Conservation (phyloP, 2,329 filamentous ascomycete species). For the Coleophoma crateriformis region DNA sequence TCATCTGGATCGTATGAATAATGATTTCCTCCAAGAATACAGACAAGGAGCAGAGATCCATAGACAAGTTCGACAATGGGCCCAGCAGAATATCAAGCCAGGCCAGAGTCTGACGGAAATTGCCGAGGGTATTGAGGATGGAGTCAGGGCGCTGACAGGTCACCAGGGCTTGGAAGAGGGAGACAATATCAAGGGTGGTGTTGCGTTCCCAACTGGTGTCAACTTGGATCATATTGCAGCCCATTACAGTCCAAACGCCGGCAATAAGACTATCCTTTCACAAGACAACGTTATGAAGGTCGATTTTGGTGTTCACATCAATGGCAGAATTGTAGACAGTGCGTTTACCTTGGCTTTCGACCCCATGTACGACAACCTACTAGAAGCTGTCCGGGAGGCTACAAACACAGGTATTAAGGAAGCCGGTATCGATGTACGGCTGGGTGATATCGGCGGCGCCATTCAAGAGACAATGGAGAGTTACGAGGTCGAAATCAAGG, state of each 20-base stretch:
- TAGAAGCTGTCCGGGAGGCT: constrained; percentile 61
- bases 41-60: constrained; percentile 85
- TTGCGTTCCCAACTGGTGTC: constrained; percentile 82
- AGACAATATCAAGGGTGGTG: constrained; percentile 71
- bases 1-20: constrained; percentile 74
- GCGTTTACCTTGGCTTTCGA: constrained; percentile 67
- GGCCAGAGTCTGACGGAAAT: constrained; percentile 78
- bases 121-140: constrained; percentile 80
- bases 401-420: constrained; percentile 77
- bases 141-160: constrained; percentile 70
- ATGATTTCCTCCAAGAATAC: constrained; percentile 75
- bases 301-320: constrained; percentile 67
- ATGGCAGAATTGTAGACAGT: constrained; percentile 66
- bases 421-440: constrained; percentile 86
- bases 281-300: constrained; percentile 69
- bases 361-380: constrained; percentile 61
- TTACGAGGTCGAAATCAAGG: constrained; percentile 51
- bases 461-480: constrained; percentile 60
- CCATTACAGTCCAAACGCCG: constrained; percentile 82
- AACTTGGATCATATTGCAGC: constrained; percentile 82
- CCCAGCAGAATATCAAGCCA: constrained; percentile 73
- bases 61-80: constrained; percentile 79
- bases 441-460: constrained; percentile 57
- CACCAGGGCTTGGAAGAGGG: constrained; percentile 74
- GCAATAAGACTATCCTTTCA: constrained; percentile 68